These are phyloP conservation scores for Penicillium nordicum DNA, from an alignment of 2,329 filamentous ascomycete species.

Conservation along the genomic window DNA sequence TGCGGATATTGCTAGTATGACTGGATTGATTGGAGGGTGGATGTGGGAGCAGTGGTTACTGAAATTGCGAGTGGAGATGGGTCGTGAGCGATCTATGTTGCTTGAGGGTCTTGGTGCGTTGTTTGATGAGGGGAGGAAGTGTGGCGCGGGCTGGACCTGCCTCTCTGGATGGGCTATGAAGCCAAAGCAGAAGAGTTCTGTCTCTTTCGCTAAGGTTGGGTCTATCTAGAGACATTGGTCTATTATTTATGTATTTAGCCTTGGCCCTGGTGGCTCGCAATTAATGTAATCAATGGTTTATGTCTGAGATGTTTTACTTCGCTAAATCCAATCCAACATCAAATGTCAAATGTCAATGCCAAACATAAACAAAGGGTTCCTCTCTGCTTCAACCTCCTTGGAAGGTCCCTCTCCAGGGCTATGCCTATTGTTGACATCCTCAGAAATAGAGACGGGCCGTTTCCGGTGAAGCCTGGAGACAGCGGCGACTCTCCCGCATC, in stretches of 20 bases:
- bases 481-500: not conserved
- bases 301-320: not conserved
- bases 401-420: not conserved
- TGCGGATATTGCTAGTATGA: constrained; percentile 67
- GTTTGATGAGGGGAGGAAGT: constrained; percentile 59
- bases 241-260: not conserved
- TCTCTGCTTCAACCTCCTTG: not conserved
- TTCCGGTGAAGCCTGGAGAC: not conserved
- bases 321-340: not conserved
- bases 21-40: constrained; percentile 80
- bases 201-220: not conserved
- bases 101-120: constrained; percentile 56
- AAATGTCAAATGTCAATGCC: not conserved
- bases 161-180: constrained; percentile 60
- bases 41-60: constrained; percentile 96
- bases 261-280: constrained; percentile 4
- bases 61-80: constrained; percentile 81
- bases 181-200: constrained; percentile 30
- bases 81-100: constrained; percentile 56
- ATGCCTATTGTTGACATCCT: too few relatives aligned
- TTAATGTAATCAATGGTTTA: constrained; percentile 18
- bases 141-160: constrained; percentile 57
- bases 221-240: not conserved
- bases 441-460: not conserved
- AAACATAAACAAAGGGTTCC: not conserved